A percentile compares a stretch with the other conserved stretches of the same genome.
Conservation (phyloP, 202 grass and related monocot genomes). For the Bolboschoenoplectus hybrid region DNA sequence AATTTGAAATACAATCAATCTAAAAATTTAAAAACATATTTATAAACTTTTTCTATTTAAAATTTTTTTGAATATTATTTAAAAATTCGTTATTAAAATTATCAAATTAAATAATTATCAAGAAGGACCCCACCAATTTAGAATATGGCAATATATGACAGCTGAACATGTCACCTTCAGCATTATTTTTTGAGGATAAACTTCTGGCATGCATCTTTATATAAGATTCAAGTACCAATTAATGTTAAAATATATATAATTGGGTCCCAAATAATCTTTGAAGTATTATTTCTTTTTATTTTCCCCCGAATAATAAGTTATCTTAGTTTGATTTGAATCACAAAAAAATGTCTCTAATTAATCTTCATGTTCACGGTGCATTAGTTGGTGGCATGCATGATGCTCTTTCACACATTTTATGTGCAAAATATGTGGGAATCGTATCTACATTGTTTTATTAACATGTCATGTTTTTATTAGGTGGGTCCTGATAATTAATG, state of each 20-base stretch:
- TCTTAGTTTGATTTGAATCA: background rate
- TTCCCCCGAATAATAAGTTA: conserved; percentile 13
- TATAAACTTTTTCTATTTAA: too few species aligned
- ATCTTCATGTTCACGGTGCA: conserved; percentile 11
- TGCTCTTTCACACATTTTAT: background rate
- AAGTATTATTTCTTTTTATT: background rate
- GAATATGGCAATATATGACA: background rate
- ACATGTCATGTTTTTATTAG: conserved; percentile 7
- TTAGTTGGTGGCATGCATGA: conserved; percentile 23
- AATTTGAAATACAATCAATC: too few species aligned
- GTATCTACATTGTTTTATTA: background rate
- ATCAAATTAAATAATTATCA: too few species aligned
- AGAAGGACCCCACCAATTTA: background rate
- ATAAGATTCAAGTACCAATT: too few species aligned
- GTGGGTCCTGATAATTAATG: background rate
- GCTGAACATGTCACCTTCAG: background rate
- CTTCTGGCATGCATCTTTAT: background rate
- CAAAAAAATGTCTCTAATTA: conserved; percentile 4
- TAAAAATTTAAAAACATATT: too few species aligned
- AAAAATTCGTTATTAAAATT: too few species aligned
- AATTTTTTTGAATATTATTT: too few species aligned
- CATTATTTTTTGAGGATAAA: conserved; percentile 10
- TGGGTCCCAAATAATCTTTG: background rate
- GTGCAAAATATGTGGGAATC: background rate
- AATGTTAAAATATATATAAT: background rate